A percentile compares a stretch with the other conserved stretches of the same genome.
Evolutionary conservation across 2,329 filamentous ascomycete species (phyloP).

Genomic region (Cordyceps javanica): DNA sequence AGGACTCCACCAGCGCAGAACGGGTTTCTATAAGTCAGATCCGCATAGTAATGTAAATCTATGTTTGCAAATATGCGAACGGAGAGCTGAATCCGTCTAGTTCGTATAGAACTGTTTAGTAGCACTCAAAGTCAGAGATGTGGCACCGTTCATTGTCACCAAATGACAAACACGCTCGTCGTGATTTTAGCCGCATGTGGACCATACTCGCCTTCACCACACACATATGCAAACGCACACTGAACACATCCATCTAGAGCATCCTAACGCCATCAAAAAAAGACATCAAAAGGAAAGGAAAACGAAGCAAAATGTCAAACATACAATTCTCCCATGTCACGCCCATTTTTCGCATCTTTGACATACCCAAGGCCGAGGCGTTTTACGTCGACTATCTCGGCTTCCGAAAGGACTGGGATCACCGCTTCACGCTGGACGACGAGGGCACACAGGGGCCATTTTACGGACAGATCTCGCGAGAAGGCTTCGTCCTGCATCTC

Average conservation of each 20-base stretch:
- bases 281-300: too few relatives aligned
- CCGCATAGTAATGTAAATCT: too few relatives aligned
- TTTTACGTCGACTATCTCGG: slow-evolving; percentile 18
- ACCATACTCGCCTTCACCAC: background rate
- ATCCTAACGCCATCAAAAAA: too few relatives aligned
- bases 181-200: background rate
- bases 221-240: too few relatives aligned
- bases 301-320: background rate
- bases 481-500: slow-evolving; percentile 14
- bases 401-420: slow-evolving; percentile 18
- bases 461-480: slow-evolving; percentile 17
- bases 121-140: too few relatives aligned
- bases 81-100: too few relatives aligned
- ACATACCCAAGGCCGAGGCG: slow-evolving; percentile 18
- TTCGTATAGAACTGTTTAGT: too few relatives aligned
- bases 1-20: background rate
- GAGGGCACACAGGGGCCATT: slow-evolving; percentile 15
- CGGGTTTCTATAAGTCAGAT: background rate
- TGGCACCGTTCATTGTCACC: background rate
- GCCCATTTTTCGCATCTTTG: slow-evolving; percentile 18
- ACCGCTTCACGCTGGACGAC: slow-evolving; percentile 12
- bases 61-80: too few relatives aligned
- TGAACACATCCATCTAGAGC: background rate
- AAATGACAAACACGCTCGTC: background rate
- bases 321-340: slow-evolving; percentile 13